Percentiles rank a stretch among this genome's conserved stretches.
Conservation (phyloP, 2,329 filamentous ascomycete species). For the Kalmusia sp. region DNA sequence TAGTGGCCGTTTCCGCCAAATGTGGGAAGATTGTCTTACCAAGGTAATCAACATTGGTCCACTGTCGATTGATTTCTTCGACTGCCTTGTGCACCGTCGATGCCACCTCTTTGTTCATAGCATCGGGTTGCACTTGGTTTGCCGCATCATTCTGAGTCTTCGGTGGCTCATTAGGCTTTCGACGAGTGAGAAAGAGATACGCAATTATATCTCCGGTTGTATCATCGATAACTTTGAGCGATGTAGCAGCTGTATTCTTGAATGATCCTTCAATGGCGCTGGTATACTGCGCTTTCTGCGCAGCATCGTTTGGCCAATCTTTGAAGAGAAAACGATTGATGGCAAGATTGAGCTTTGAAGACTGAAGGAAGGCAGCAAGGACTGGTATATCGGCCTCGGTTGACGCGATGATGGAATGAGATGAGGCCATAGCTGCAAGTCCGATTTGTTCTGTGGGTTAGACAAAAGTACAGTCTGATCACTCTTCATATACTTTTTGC, state of each 20-base stretch:
- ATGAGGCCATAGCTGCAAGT: too few species aligned
- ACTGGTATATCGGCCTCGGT: conserved; percentile 4
- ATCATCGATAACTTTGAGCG: conserved; percentile 1
- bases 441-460: background rate
- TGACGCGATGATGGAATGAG: conserved; percentile 7
- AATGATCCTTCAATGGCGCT: background rate
- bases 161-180: background rate
- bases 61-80: background rate
- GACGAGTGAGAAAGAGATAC: background rate
- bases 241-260: background rate
- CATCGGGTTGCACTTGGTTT: background rate
- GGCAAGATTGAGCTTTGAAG: conserved; percentile 11
- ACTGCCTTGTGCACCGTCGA: background rate
- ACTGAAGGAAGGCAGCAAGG: background rate
- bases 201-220: background rate
- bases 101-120: background rate
- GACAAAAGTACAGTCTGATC: too few species aligned
- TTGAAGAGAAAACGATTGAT: conserved; percentile 15
- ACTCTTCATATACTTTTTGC: too few species aligned
- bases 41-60: background rate
- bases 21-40: background rate
- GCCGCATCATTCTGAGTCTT: background rate
- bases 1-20: background rate
- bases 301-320: conserved; percentile 12
- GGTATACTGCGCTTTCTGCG: conserved; percentile 7